Evolutionary conservation across 768 basidiomycete genomes (phyloP), one percentile per base, ranked within the genome.

Genomic region (Cystobasidium tubakii): DNA sequence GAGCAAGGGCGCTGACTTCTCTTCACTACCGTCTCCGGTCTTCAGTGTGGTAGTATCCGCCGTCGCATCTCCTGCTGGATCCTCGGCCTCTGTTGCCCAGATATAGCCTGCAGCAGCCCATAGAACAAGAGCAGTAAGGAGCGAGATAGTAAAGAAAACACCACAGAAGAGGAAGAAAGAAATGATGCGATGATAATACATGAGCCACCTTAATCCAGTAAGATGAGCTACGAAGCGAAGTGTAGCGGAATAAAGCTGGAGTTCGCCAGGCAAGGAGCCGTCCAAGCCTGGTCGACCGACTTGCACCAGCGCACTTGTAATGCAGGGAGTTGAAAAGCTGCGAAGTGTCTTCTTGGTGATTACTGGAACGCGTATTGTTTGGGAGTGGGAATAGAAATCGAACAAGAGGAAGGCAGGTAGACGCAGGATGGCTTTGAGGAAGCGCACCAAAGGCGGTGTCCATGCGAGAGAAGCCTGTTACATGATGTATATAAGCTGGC

Each of bases 161-260:
- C 50, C 39, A n/a, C 53, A 60, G 55, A 74, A 74, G 25, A 67
- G 15, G 25, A 67, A 34, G 66, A 74, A 74, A 10, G 54, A 55
- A 25, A 74, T 54, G 46, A 74, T 69, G 9, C 66, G 73, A 65
- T 74, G 66, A 42, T 57, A 53, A 39, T 62, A 62, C 63, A 74
- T 60, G 66, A 74, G 21, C 50, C 57, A 74, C 4, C 73, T 67
- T n/a, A 74, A 21, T 10, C 73, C 73, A 36, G 33, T 19, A n/a
- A 74, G 54, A 60, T 74, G 66, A 15, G 73, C 73, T 43, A 31
- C 31, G 25, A 69, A 67, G 13, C 21, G 23, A 15, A 74, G 34
- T 6, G 53, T 69, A 23, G 73, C 73, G 13, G 27, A 43, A 43
- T 69, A 74, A 1, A 74, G 36, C 23, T 74, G 73, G 7, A 74